Percentiles rank a stretch among this genome's conserved stretches.
phyloP scores from a whole-genome alignment of 441 rosid genomes.

The Mallotus japonicus region DNA sequence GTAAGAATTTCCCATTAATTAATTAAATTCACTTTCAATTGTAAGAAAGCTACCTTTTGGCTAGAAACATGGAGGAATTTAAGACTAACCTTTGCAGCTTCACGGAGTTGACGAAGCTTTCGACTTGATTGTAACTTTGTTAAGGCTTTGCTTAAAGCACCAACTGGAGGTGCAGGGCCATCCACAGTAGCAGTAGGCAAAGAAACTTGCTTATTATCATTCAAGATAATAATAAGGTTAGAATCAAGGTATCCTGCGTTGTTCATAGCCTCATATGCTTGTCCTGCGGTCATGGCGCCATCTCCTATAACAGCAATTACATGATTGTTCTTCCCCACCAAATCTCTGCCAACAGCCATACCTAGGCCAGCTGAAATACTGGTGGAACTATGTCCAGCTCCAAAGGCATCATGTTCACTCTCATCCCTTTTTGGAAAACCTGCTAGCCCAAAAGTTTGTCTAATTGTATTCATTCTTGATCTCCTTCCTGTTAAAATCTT shows the following conservation, averaged over 20 bases:
- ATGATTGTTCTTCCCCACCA: slow-evolving; percentile 39
- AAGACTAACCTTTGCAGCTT: slow-evolving; percentile 39
- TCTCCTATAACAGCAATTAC: slow-evolving; percentile 56
- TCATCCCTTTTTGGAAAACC: slow-evolving; percentile 52
- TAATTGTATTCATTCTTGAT: slow-evolving; percentile 42
- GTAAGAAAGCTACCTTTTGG: too few species aligned
- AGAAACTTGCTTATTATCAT: slow-evolving; percentile 53
- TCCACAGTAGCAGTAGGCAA: slow-evolving; percentile 55
- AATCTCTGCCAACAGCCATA: slow-evolving; percentile 54
- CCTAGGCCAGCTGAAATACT: slow-evolving; percentile 56
- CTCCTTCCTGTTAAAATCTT: slow-evolving; percentile 51
- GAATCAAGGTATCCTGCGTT: slow-evolving; percentile 51
- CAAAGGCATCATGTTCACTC: slow-evolving; percentile 48
- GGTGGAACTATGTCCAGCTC: slow-evolving; percentile 56
- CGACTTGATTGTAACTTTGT: slow-evolving; percentile 32
- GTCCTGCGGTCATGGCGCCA: slow-evolving; percentile 59
- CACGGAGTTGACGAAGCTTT: slow-evolving; percentile 30
- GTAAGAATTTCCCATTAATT: too few species aligned
- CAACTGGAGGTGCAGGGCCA: slow-evolving; percentile 53
- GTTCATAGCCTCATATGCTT: slow-evolving; percentile 55
- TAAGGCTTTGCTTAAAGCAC: slow-evolving; percentile 45
- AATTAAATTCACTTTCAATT: too few species aligned
- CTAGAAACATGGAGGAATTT: too few species aligned
- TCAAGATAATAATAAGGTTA: slow-evolving; percentile 44
- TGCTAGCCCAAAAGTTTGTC: slow-evolving; percentile 42